phyloP scores from a whole-genome alignment of 2,329 filamentous ascomycete species.

The Fusarium sp. region DNA sequence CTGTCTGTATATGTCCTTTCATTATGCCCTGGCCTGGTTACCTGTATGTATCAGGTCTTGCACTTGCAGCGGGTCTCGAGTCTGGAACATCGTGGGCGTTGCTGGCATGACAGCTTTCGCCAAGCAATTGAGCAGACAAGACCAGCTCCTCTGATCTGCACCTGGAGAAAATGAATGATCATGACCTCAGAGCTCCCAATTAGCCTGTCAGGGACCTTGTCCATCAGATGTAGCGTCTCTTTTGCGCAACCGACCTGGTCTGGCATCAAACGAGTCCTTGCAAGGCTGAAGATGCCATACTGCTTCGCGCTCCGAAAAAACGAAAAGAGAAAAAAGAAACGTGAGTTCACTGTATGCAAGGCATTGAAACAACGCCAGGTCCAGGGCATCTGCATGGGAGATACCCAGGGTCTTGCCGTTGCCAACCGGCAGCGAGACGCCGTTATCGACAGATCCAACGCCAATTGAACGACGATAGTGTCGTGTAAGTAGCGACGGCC shows the following conservation, averaged over 20 bases:
- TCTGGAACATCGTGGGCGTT: slow-evolving; percentile 35
- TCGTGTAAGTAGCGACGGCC: not conserved
- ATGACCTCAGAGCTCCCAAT: slow-evolving; percentile 3
- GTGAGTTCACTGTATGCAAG: slow-evolving; percentile 10
- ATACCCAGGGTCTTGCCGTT: slow-evolving; percentile 12
- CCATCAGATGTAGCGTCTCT: slow-evolving; percentile 15
- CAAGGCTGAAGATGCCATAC: not conserved
- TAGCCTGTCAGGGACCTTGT: not conserved
- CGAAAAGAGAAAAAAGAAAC: not conserved
- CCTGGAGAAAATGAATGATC: not conserved
- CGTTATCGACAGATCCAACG: slow-evolving; percentile 21
- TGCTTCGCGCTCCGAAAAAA: not conserved
- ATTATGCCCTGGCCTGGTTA: not conserved
- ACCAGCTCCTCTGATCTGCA: slow-evolving; percentile 27
- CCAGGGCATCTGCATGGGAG: not conserved
- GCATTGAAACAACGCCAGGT: slow-evolving; percentile 17
- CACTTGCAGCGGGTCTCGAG: slow-evolving; percentile 33
- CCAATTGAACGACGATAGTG: slow-evolving; percentile 27
- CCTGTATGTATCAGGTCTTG: slow-evolving; percentile 23
- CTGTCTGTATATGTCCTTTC: slow-evolving; percentile 1
- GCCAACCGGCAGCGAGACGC: slow-evolving; percentile 4
- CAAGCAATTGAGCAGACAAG: slow-evolving; percentile 30
- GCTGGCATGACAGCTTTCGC: slow-evolving; percentile 26
- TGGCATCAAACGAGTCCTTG: not conserved
- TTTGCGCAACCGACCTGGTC: slow-evolving; percentile 8